Conservation (phyloP, 176 grass and related monocot species). For the Triticum urartu region DNA sequence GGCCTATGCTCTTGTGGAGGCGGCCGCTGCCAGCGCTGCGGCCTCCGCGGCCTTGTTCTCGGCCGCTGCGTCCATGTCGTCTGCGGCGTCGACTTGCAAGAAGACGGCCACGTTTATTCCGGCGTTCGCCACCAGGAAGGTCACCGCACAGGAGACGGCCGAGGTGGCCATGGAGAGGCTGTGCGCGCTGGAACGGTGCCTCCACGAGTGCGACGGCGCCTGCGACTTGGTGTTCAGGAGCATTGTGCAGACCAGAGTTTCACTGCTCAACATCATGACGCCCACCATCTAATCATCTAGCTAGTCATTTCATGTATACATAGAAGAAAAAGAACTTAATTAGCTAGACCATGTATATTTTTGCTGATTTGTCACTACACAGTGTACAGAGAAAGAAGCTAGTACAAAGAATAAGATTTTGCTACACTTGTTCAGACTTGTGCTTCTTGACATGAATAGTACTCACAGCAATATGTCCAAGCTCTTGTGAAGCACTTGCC, state of each 20-base stretch:
- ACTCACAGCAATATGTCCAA: neutral
- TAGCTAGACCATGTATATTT: neutral
- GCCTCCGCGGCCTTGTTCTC: conserved; percentile 37
- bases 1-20: conserved; percentile 25
- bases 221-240: conserved; percentile 42
- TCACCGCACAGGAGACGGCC: neutral
- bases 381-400: neutral
- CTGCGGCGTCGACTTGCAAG: neutral
- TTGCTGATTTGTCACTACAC: too few species aligned
- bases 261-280: conserved; percentile 58
- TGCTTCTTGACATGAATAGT: neutral
- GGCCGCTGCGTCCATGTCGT: neutral
- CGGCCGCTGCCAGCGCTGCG: neutral
- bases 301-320: neutral
- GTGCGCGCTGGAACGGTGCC: conserved; percentile 19
- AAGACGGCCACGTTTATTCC: neutral
- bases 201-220: conserved; percentile 28
- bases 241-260: conserved; percentile 44
- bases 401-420: neutral
- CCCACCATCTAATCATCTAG: conserved; percentile 29
- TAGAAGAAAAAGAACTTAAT: neutral
- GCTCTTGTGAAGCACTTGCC: neutral
- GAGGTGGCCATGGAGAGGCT: conserved; percentile 7
- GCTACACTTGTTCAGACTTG: neutral
- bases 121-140: conserved; percentile 17